Evolutionary conservation across 306 rosid species (phyloP).

Genomic region (Betula pendula): DNA sequence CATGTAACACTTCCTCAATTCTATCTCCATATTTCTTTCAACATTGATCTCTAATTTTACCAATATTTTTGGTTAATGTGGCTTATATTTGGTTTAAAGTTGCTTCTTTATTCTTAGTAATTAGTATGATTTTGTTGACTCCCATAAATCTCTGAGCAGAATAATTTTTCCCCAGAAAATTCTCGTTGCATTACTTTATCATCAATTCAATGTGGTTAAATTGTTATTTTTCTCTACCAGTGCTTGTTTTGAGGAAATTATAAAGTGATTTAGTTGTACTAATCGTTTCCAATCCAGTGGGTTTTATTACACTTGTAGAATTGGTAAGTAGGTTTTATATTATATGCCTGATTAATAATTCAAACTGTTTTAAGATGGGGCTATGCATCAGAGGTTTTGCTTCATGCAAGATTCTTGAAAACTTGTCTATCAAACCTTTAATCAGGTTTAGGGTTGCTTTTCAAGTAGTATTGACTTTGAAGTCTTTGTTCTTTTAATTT

Average conservation of each 20-base stretch:
- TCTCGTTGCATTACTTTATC: neutral
- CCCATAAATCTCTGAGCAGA: neutral
- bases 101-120: neutral
- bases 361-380: neutral
- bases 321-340: neutral
- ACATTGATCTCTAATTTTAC: constrained; percentile 6
- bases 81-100: neutral
- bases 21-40: neutral
- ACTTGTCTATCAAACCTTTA: neutral
- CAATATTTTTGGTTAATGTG: neutral
- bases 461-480: neutral
- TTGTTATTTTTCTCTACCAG: neutral
- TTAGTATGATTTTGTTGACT: neutral
- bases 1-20: constrained; percentile 41
- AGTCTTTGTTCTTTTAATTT: constrained; percentile 4
- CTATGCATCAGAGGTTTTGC: neutral
- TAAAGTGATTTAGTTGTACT: neutral
- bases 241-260: neutral
- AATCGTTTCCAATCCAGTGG: neutral
- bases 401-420: neutral
- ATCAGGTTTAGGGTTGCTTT: neutral
- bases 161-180: neutral
- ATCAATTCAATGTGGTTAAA: neutral
- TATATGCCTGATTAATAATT: neutral
- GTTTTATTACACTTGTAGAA: neutral